These are phyloP conservation scores for Colletotrichum godetiae DNA, from an alignment of 2,329 filamentous ascomycete species.

Conservation along the genomic window DNA sequence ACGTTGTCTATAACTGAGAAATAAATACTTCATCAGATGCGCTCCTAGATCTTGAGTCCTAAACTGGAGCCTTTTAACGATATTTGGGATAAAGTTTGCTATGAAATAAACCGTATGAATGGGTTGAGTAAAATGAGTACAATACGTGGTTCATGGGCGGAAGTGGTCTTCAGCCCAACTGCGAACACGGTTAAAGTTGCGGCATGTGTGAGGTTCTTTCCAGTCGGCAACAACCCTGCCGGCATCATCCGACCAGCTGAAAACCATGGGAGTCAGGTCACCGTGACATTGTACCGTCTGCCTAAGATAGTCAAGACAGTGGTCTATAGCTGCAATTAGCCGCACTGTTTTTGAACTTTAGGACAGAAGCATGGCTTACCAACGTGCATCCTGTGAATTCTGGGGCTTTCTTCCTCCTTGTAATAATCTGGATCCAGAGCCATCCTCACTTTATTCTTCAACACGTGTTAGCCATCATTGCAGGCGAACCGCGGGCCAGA, in stretches of 20 bases:
- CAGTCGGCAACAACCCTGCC: background rate
- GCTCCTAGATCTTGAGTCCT: too few relatives aligned
- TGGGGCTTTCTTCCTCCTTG: background rate
- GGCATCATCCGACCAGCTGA: conserved; percentile 4
- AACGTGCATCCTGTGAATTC: background rate
- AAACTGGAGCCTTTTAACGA: too few relatives aligned
- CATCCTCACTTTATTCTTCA: background rate
- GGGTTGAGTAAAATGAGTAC: too few relatives aligned
- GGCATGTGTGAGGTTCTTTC: background rate
- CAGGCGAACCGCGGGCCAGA: too few relatives aligned
- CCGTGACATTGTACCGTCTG: conserved; percentile 3
- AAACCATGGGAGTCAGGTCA: background rate
- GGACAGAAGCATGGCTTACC: background rate
- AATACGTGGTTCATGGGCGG: background rate
- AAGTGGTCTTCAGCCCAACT: background rate
- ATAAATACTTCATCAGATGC: too few relatives aligned
- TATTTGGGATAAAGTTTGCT: too few relatives aligned
- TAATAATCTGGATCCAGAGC: background rate
- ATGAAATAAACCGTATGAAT: too few relatives aligned
- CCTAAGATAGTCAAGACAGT: conserved; percentile 11
- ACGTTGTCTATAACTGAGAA: too few relatives aligned
- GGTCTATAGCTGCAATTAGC: background rate
- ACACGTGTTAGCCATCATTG: too few relatives aligned
- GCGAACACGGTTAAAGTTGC: background rate
- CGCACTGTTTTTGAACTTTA: too few relatives aligned